phyloP scores from a whole-genome alignment of 2,329 filamentous ascomycete species.

The Talaromyces funiculosus region DNA sequence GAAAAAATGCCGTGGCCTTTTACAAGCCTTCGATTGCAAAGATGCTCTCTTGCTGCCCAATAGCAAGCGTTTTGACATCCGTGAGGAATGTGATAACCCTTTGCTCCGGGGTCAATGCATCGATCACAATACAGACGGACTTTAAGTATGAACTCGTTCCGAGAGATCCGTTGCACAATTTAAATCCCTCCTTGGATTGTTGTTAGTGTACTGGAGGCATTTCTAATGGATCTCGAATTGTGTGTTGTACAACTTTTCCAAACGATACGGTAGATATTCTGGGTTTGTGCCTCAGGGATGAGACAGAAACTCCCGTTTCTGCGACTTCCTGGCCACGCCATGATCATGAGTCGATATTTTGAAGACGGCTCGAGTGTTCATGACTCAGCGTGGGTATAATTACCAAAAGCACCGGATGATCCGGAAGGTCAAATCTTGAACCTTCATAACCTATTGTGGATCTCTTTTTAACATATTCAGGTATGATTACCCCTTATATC shows the following conservation, averaged over 20 bases:
- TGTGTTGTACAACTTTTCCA: too few relatives aligned
- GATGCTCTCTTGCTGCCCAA: not conserved
- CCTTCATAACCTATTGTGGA: not conserved
- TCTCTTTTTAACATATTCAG: too few relatives aligned
- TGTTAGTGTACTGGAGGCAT: not conserved
- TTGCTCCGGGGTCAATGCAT: constrained; percentile 1
- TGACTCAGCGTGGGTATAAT: not conserved
- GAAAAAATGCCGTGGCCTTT: not conserved
- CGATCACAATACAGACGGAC: not conserved
- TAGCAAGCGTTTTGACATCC: not conserved
- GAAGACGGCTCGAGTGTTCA: not conserved
- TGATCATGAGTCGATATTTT: not conserved
- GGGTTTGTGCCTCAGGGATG: not conserved
- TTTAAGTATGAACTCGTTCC: not conserved
- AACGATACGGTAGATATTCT: not conserved
- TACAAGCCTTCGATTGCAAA: not conserved
- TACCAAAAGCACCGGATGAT: not conserved
- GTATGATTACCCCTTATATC: too few relatives aligned
- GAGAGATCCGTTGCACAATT: not conserved
- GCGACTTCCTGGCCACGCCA: not conserved
- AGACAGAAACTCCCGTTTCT: not conserved
- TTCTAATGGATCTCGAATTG: not conserved
- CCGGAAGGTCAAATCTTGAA: not conserved
- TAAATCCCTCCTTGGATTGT: not conserved
- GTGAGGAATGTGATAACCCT: constrained; percentile 4